phyloP scores from a whole-genome alignment of 257 asterid species.

The Craterostigma plantagineum region DNA sequence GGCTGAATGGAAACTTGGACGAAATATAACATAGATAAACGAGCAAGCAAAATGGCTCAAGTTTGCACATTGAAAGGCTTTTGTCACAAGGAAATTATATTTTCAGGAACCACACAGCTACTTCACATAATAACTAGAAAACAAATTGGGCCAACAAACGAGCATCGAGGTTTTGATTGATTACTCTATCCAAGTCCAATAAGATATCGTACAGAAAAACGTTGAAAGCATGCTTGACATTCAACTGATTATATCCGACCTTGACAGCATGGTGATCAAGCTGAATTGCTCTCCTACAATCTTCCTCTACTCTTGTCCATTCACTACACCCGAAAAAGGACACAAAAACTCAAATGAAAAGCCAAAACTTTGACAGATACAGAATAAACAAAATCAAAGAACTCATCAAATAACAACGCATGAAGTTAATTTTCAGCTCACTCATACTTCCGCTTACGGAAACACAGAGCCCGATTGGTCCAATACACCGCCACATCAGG shows the following conservation, averaged over 20 bases:
- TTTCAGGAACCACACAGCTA: too few relatives aligned
- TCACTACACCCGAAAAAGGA: conserved; percentile 21
- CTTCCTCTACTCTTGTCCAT: conserved; percentile 68
- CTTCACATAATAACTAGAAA: too few relatives aligned
- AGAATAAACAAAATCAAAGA: background rate
- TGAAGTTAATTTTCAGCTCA: conserved; percentile 6
- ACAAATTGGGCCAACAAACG: background rate
- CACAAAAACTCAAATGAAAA: conserved; percentile 1
- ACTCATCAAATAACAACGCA: conserved; percentile 4
- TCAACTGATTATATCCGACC: conserved; percentile 13
- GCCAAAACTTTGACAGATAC: background rate
- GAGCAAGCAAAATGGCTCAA: too few relatives aligned
- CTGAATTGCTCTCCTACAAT: conserved; percentile 45
- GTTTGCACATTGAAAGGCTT: too few relatives aligned
- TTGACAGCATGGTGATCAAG: conserved; percentile 45
- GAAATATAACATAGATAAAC: too few relatives aligned
- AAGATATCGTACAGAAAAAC: too few relatives aligned
- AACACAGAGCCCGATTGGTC: conserved; percentile 93
- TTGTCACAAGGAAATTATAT: too few relatives aligned
- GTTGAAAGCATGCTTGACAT: background rate
- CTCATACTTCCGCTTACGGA: conserved; percentile 61
- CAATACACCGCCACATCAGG: conserved; percentile 79
- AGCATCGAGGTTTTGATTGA: background rate
- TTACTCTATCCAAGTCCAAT: too few relatives aligned
- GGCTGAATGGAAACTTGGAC: too few relatives aligned